Base-by-base conservation (phyloP, 208 protist genomes). In the Acanthamoeba sp. region DNA sequence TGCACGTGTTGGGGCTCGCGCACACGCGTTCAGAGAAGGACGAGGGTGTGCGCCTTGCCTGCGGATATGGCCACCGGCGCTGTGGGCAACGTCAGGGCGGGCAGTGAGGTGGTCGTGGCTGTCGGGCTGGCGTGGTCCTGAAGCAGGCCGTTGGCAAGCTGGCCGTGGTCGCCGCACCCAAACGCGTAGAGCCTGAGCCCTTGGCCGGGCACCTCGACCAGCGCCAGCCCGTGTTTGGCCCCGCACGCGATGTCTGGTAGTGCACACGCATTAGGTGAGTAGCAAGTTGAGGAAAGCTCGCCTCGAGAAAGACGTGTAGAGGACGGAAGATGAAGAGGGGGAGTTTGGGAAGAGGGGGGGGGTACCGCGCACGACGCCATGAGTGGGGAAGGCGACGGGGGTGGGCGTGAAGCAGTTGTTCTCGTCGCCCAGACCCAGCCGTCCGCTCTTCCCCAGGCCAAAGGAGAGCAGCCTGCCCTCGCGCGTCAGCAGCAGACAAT, bases 231-330 rank as follows among this genome's bases (percentile, higher is more conserved):
- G 22, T 76, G 66, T 20, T 76, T 76, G 36, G 66, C n/a, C 5
- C 66, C 66, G 36, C 66, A 76, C 32, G 66, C 66, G 14, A 76
- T 40, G 22, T 76, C 66, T 76, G n/a, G 62, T 22, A 71, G 32
- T 14, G 22, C 1, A 34, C 62, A 34, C 62, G n/a, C 24, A 18
- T 24, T 71, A 1, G 29, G 1, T n/a, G n/a, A n/a, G n/a, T n/a
- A n/a, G n/a, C n/a, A n/a, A n/a, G n/a, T n/a, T n/a, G n/a, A n/a
- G n/a, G n/a, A n/a, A n/a, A n/a, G n/a, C n/a, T n/a, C n/a, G n/a
- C n/a, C n/a, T n/a, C n/a, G n/a, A n/a, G n/a, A n/a, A n/a, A n/a
- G n/a, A n/a, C n/a, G n/a, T n/a, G n/a, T n/a, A n/a, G n/a, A n/a
- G n/a, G n/a, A n/a, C n/a, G n/a, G n/a, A n/a, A n/a, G n/a, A n/a